Evolutionary conservation across 2,329 filamentous ascomycete species (phyloP), one percentile per base, ranked within the genome.

Genomic region (Piedraia hortae): DNA sequence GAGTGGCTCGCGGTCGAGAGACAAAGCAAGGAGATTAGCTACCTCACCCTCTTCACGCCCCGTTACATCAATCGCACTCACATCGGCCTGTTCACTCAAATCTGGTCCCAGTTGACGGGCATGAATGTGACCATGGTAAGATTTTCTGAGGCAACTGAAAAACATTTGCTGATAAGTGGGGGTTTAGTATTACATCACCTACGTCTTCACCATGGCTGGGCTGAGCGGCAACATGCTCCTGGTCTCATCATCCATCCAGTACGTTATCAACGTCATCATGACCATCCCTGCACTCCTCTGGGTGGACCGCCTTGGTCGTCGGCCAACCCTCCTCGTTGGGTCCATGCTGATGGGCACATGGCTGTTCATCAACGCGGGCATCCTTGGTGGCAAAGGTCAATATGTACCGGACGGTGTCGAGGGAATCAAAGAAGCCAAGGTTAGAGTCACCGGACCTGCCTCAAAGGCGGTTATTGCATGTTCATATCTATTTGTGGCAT

Each of bases 251-350:
- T 62, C 59, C 6, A 73, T 74, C 29, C 63, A 73, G 37, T 74
- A 72, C 39, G 54, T 78, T 34, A 74, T 82, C 50, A 80, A 80
- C 41, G 72, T 82, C 2, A 28, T 66, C 23, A 73, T 75, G 64
- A 82, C 74, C 0, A 41, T 80, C 3, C 69, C 71, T 0, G 72
- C 72, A 1, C 54, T 82, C 12, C 45, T 80, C 25, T 80, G 53
- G 48, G 59, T 80, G 34, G 73, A 85, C 33, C 53, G 55, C 24
- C 74, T 68, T 63, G 74, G 74, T 20, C 71, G 73, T 30, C 71
- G 70, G 18, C 51, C 50, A 1, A 60, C 67, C 4, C 51, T 75
- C 16, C 49, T 75, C n/a, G 37, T 63, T 12, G 70, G 69, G 21
- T 59, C 66, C 4, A 45, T 57, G 12, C 45, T 70, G 20, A 74